A percentile compares a stretch with the other conserved stretches of the same genome.
phyloP scores from a whole-genome alignment of 2,329 filamentous ascomycete genomes.

The Talaromyces islandicus region DNA sequence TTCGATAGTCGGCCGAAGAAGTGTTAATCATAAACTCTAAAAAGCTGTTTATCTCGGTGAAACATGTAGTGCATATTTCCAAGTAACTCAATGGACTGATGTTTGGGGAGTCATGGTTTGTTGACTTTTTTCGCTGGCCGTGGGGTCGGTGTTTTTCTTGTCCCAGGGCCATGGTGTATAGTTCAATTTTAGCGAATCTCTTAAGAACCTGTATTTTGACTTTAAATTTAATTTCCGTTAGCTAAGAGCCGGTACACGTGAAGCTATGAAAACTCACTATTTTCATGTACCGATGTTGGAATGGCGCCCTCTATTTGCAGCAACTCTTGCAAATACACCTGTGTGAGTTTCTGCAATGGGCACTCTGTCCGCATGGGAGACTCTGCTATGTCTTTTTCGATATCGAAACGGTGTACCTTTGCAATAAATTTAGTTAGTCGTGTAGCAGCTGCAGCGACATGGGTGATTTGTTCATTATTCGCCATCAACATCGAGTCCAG shows the following conservation, averaged over 20 bases:
- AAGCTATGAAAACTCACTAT: neutral
- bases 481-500: neutral
- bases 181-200: neutral
- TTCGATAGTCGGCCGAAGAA: neutral
- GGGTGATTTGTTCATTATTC: neutral
- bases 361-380: neutral
- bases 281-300: neutral
- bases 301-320: neutral
- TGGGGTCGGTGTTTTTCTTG: neutral
- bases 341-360: slow-evolving; percentile 1
- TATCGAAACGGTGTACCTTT: neutral
- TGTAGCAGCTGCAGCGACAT: neutral
- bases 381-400: neutral
- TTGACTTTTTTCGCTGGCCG: neutral
- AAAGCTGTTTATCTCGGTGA: neutral
- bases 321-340: neutral
- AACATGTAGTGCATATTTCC: neutral
- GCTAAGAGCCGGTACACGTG: too few species aligned
- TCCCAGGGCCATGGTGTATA: neutral
- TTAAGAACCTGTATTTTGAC: slow-evolving; percentile 2
- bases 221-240: neutral
- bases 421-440: slow-evolving; percentile 1
- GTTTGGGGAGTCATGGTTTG: neutral
- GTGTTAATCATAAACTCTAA: slow-evolving; percentile 2
- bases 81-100: neutral